A percentile compares a stretch with the other conserved stretches of the same genome.
phyloP scores from a whole-genome alignment of 352 stramenopile genomes.

The Peronospora belbahrii region DNA sequence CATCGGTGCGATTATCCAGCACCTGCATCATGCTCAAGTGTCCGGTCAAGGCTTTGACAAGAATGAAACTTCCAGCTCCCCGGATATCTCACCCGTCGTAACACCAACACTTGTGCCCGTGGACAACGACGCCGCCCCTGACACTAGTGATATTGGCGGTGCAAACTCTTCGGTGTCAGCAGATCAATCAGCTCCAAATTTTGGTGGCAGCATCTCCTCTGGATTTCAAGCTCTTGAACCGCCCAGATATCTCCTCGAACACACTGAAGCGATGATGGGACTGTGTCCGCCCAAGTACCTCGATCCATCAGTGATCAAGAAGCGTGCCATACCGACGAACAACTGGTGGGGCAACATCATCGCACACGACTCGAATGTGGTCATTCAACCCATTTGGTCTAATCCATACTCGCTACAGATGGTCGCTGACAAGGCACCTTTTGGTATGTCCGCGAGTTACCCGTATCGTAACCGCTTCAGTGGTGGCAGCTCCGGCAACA shows the following conservation, averaged over 20 bases:
- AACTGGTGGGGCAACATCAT: slow-evolving; percentile 74
- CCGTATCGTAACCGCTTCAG: slow-evolving; percentile 44
- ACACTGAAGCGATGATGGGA: slow-evolving; percentile 42
- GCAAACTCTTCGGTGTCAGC: slow-evolving; percentile 2
- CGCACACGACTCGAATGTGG: slow-evolving; percentile 24
- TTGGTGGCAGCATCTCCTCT: slow-evolving; percentile 9
- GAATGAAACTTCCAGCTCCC: slow-evolving; percentile 12
- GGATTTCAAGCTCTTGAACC: slow-evolving; percentile 21
- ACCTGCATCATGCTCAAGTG: slow-evolving; percentile 11
- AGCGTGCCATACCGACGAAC: slow-evolving; percentile 58
- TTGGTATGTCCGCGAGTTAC: slow-evolving; percentile 47
- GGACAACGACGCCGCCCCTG: slow-evolving; percentile 2
- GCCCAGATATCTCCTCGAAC: slow-evolving; percentile 33
- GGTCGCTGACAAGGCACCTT: slow-evolving; percentile 33
- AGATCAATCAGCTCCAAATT: not conserved
- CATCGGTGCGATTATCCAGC: slow-evolving; percentile 14
- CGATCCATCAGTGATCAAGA: slow-evolving; percentile 30
- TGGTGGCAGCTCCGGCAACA: slow-evolving; percentile 47
- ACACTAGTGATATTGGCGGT: not conserved
- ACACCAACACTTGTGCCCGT: slow-evolving; percentile 6
- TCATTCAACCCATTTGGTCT: slow-evolving; percentile 44
- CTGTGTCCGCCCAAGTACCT: slow-evolving; percentile 51
- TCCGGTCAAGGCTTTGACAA: slow-evolving; percentile 6
- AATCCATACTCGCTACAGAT: slow-evolving; percentile 50
- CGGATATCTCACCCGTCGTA: slow-evolving; percentile 7